phyloP scores from a whole-genome alignment of 495 filamentous ascomycete genomes.

The Ascobolus immersus region DNA sequence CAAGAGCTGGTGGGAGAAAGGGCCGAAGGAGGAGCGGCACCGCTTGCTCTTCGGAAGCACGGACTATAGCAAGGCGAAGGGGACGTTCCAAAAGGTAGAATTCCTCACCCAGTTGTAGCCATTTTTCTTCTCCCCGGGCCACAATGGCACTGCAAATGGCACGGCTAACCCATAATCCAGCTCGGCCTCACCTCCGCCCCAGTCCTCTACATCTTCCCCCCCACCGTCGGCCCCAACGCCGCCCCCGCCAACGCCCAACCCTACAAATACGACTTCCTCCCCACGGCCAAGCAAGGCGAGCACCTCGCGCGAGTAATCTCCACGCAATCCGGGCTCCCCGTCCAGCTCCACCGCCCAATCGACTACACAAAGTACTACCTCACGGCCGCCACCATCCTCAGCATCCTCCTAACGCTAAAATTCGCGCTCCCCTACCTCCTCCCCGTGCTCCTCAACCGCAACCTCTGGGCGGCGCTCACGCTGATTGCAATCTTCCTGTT shows the following conservation, averaged over 20 bases:
- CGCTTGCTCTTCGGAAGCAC: slow-evolving; percentile 61
- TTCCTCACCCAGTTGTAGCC: too few species aligned
- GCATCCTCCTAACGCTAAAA: slow-evolving; percentile 36
- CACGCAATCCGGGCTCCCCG: slow-evolving; percentile 42
- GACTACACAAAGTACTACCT: slow-evolving; percentile 60
- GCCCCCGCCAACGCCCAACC: slow-evolving; percentile 35
- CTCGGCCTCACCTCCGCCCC: slow-evolving; percentile 87
- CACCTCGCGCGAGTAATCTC: slow-evolving; percentile 34
- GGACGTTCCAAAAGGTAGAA: slow-evolving; percentile 77
- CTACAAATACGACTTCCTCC: slow-evolving; percentile 62
- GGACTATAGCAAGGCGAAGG: slow-evolving; percentile 67
- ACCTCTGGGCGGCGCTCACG: slow-evolving; percentile 77
- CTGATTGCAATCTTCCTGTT: slow-evolving; percentile 80
- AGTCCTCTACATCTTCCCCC: slow-evolving; percentile 65
- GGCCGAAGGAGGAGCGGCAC: slow-evolving; percentile 46
- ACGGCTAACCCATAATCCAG: slow-evolving; percentile 21
- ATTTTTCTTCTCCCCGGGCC: slow-evolving; percentile 4
- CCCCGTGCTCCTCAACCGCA: slow-evolving; percentile 73
- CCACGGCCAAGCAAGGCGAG: slow-evolving; percentile 9
- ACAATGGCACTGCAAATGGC: too few species aligned
- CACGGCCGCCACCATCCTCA: slow-evolving; percentile 38
- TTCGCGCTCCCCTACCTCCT: slow-evolving; percentile 61
- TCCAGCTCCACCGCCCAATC: slow-evolving; percentile 46
- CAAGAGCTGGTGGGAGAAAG: slow-evolving; percentile 64
- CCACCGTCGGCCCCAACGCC: slow-evolving; percentile 63